Percentiles rank a stretch among this genome's conserved stretches.
Evolutionary conservation across 345 rosid species (phyloP).

Genomic region (Gossypium longicalyx): DNA sequence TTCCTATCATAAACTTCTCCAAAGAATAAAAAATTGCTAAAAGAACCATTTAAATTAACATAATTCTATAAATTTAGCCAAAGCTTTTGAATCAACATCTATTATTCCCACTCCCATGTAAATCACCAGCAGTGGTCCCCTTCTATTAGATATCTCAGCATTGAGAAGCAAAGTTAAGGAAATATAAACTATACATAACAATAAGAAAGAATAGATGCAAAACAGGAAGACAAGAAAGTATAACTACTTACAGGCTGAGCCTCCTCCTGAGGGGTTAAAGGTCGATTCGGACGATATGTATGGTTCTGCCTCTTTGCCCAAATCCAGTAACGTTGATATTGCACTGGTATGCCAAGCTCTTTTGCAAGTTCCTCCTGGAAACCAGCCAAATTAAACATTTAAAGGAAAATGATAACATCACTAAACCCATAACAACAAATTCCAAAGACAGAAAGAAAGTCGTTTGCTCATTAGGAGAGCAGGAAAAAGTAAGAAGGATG

Average conservation of each 20-base stretch:
- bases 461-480: not conserved
- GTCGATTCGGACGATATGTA: conserved; percentile 92
- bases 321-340: conserved; percentile 84
- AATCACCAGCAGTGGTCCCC: not conserved
- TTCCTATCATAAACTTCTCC: not conserved
- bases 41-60: not conserved
- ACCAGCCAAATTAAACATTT: conserved; percentile 15
- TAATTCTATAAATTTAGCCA: not conserved
- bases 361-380: conserved; percentile 89
- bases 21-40: not conserved
- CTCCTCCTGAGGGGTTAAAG: conserved; percentile 79
- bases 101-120: not conserved
- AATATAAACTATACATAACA: not conserved
- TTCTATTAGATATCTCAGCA: not conserved
- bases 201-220: not conserved
- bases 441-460: not conserved
- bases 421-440: conserved; percentile 1
- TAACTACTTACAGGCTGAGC: conserved; percentile 53
- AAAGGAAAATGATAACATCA: not conserved
- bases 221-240: not conserved
- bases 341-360: conserved; percentile 87
- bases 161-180: not conserved
- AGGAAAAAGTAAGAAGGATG: not conserved
- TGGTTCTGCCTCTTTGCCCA: conserved; percentile 99
- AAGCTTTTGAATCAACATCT: not conserved